A percentile compares a stretch with the other conserved stretches of the same genome.
Evolutionary conservation across 345 rosid species (phyloP).

Genomic region (Eutrema yunnanense): DNA sequence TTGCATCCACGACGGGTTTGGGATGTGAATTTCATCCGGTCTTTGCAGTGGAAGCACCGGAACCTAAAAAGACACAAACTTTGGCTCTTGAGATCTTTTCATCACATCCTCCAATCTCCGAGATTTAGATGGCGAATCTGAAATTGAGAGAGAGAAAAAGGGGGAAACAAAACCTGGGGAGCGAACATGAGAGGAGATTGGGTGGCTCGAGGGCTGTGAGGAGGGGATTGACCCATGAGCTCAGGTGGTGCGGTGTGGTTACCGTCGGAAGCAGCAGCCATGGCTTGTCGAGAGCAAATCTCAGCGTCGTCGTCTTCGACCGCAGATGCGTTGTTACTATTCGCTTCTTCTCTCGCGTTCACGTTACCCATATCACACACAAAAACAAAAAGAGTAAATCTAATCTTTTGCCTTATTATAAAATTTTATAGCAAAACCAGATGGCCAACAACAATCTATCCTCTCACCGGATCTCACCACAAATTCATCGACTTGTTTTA

Average conservation of each 20-base stretch:
- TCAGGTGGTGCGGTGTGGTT: conserved; percentile 28
- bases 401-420: neutral
- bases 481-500: conserved; percentile 15
- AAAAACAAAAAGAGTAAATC: neutral
- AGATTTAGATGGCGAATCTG: neutral
- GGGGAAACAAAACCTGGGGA: conserved; percentile 60
- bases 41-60: conserved; percentile 86
- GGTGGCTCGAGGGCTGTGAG: conserved; percentile 77
- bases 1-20: conserved; percentile 58
- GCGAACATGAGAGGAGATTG: conserved; percentile 88
- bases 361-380: conserved; percentile 73
- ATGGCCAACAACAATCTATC: neutral
- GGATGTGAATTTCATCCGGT: conserved; percentile 78
- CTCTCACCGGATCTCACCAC: conserved; percentile 34
- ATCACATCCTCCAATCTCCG: neutral
- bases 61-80: conserved; percentile 40
- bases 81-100: conserved; percentile 10
- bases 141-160: neutral
- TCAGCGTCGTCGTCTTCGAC: conserved; percentile 52
- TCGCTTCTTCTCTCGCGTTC: conserved; percentile 79
- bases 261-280: conserved; percentile 42
- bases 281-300: conserved; percentile 39
- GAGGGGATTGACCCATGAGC: conserved; percentile 91
- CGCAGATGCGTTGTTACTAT: conserved; percentile 49
- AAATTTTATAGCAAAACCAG: neutral